phyloP scores from a whole-genome alignment of 306 rosid species.

The Citrullus colocynthis region DNA sequence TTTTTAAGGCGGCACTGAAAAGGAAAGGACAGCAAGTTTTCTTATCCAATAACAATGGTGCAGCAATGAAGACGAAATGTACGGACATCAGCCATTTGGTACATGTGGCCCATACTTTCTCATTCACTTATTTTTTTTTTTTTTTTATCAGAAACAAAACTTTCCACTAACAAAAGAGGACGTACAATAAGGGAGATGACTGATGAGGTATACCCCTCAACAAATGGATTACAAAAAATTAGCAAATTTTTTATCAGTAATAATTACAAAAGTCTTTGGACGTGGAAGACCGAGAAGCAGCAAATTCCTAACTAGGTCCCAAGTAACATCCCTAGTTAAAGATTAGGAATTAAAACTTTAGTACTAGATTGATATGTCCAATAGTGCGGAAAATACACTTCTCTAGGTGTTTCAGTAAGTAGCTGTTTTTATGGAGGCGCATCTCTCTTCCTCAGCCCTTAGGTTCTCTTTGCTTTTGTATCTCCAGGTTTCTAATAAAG shows the following conservation, averaged over 20 bases:
- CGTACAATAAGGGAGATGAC: background rate
- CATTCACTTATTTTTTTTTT: background rate
- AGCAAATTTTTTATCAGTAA: background rate
- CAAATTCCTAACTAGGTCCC: background rate
- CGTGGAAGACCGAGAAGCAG: background rate
- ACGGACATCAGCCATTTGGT: background rate
- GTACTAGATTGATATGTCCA: background rate
- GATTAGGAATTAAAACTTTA: background rate
- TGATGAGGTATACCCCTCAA: background rate
- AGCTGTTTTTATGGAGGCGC: background rate
- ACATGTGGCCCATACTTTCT: background rate
- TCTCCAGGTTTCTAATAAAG: background rate
- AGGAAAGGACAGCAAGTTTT: background rate
- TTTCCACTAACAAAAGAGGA: background rate
- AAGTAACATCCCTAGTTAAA: background rate
- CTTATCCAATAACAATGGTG: background rate
- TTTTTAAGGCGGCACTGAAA: background rate
- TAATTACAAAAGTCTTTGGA: background rate
- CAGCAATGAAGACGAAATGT: background rate
- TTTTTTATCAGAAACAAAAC: background rate
- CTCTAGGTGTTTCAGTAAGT: background rate
- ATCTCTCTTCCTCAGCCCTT: background rate
- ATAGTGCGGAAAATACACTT: background rate
- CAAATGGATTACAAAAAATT: background rate
- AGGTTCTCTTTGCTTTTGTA: background rate